Base-by-base conservation (phyloP, 345 rosid species). In the Gossypium herbaceum region DNA sequence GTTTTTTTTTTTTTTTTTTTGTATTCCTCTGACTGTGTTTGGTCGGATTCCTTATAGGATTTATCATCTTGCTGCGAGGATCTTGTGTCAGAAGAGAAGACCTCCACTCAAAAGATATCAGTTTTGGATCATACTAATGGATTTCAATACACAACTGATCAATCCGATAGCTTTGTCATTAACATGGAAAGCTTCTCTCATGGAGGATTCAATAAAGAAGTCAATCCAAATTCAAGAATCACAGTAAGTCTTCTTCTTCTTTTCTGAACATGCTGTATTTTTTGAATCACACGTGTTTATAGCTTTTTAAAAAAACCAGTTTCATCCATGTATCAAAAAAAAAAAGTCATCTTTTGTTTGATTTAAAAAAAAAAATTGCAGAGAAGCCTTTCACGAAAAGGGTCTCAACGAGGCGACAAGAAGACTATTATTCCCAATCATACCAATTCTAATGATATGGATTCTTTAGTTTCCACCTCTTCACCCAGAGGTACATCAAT, bases 331-430 rank as follows among this genome's bases (percentile, higher is more conserved):
- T 11, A 43, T 65, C 15, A 22, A 45, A 24, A 7, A 3, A 22
- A 71, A 51, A 69, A 75, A 73, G 79, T 45, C 66, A 77, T 68
- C 39, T 62, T 29, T 29, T 62, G 34, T 59, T 57, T 9, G 16
- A 19, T 45, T 39, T 48, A 39, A 64, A 39, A 81, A 73, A 82
- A 86, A 86, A 29, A 29, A 3, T 29, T 57, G 88, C 97, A 92
- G 91, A 90, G 87, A 84, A 87, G 73, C 81, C 84, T 87, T 63
- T 90, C 97, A 57, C 85, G 90, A 71, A 94, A 92, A 82, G 94
- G 94, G 82, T 78, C 90, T 19, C 77, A 72, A 59, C 90, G 95
- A 44, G 81, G 82, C 29, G 88, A 87, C 77, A 84, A 84, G 80
- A 90, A 86, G 77, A 76, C 76, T 13, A 54, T 41, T 4, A 1